Percentiles rank a stretch among this genome's conserved stretches.
Evolutionary conservation across 2,329 filamentous ascomycete species (phyloP).

Genomic region (Canariomyces notabilis): DNA sequence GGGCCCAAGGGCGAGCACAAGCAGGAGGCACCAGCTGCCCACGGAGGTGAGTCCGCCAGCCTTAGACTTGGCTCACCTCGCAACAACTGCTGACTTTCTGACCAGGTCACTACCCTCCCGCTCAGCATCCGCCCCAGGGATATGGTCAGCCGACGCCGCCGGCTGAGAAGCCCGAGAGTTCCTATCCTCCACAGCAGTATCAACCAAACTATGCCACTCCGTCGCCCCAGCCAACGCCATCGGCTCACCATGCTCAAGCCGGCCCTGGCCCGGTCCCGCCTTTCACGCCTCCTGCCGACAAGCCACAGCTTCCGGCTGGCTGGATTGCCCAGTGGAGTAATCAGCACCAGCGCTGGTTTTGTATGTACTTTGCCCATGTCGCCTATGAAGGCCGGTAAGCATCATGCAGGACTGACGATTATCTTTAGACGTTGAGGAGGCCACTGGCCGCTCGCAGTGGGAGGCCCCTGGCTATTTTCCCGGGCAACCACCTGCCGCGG

Average conservation of each 20-base stretch:
- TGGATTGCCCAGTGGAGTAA: constrained; percentile 55
- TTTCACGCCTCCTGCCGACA: constrained; percentile 28
- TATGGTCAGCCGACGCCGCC: constrained; percentile 9
- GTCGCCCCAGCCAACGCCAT: constrained; percentile 5
- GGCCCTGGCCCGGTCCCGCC: constrained; percentile 21
- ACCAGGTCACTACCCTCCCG: constrained; percentile 9
- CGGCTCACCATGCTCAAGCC: constrained; percentile 11
- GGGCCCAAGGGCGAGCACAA: constrained; percentile 30
- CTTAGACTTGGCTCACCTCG: neutral
- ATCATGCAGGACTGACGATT: constrained; percentile 1
- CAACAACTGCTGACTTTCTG: neutral
- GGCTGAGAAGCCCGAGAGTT: neutral
- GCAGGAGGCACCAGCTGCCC: constrained; percentile 27
- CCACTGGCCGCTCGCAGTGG: constrained; percentile 54
- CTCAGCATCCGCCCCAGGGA: constrained; percentile 10
- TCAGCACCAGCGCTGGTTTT: constrained; percentile 50
- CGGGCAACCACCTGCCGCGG: no score
- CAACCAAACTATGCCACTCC: constrained; percentile 7
- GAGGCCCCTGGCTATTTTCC: constrained; percentile 35
- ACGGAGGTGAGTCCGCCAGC: neutral
- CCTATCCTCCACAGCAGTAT: neutral
- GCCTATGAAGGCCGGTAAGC: no score
- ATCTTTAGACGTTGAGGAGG: constrained; percentile 42
- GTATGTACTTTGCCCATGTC: constrained; percentile 8
- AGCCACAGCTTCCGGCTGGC: constrained; percentile 45